Conservation (phyloP, 1,139 yeast species). For the Zygosaccharomyces pseudobailii region DNA sequence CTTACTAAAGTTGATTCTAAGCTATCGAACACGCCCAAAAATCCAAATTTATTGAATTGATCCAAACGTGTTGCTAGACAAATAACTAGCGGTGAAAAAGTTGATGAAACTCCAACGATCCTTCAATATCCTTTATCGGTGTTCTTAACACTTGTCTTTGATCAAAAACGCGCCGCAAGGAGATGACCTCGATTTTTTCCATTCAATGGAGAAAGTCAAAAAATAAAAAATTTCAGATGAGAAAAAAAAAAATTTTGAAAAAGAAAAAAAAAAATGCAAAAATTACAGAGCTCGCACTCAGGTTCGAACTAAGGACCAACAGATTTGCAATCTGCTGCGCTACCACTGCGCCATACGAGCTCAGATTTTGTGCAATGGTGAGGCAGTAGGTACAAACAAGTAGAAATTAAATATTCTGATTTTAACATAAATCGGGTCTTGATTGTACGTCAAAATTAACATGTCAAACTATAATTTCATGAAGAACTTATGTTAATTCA, state of each 20-base stretch:
- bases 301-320: conserved; percentile 85
- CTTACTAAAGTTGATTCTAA: background rate
- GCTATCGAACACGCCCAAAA: background rate
- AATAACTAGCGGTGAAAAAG: background rate
- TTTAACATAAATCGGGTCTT: too few species aligned
- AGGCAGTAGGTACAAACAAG: too few species aligned
- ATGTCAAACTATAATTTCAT: too few species aligned
- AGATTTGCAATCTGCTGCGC: conserved; percentile 92
- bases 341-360: conserved; percentile 87
- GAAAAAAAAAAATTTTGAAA: background rate
- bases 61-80: background rate
- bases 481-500: background rate
- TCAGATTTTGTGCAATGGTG: background rate
- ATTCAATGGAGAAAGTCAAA: background rate
- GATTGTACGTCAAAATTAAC: too few species aligned
- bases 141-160: background rate
- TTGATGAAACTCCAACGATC: background rate
- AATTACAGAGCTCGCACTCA: conserved; percentile 66
- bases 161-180: background rate
- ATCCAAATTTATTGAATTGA: background rate
- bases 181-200: background rate
- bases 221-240: background rate
- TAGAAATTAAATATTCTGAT: too few species aligned
- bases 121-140: background rate
- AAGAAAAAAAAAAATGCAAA: background rate